phyloP scores from a whole-genome alignment of 176 grass and related monocot species.

The Pontederia paniculata region DNA sequence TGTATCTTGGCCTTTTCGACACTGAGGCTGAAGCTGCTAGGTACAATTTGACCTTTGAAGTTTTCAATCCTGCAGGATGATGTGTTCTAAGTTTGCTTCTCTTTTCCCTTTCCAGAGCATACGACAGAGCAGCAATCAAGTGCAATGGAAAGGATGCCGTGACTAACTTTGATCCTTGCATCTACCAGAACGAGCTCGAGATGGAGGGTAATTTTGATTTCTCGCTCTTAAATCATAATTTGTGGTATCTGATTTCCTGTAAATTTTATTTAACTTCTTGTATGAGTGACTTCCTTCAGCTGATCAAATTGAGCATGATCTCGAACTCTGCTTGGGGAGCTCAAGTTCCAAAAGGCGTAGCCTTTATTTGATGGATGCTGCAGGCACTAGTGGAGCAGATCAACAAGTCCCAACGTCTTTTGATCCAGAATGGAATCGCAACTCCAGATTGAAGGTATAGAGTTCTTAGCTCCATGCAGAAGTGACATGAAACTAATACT shows the following conservation, averaged over 20 bases:
- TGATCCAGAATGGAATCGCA: constrained; percentile 5
- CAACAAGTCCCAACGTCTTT: neutral
- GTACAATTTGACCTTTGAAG: constrained; percentile 10
- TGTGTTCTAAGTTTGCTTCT: neutral
- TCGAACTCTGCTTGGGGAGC: constrained; percentile 46
- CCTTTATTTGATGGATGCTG: neutral
- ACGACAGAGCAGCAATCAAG: constrained; percentile 53
- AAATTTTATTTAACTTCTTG: neutral
- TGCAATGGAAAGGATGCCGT: constrained; percentile 36
- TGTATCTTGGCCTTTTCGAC: constrained; percentile 68
- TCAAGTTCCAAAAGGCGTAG: constrained; percentile 18
- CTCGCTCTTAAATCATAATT: neutral
- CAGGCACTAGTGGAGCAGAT: neutral
- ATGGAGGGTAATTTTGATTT: constrained; percentile 18
- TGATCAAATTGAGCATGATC: constrained; percentile 27
- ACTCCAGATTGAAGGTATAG: constrained; percentile 14
- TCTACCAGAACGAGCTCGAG: constrained; percentile 14
- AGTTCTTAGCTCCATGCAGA: neutral
- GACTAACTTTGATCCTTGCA: constrained; percentile 35
- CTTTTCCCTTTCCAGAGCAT: constrained; percentile 27
- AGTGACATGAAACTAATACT: neutral
- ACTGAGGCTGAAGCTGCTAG: constrained; percentile 62
- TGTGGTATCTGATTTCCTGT: neutral
- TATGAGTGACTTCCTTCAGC: constrained; percentile 14
- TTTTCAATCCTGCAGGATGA: neutral